Conservation (phyloP, 2,329 filamentous ascomycete species). For the Herpotrichia juniperi region DNA sequence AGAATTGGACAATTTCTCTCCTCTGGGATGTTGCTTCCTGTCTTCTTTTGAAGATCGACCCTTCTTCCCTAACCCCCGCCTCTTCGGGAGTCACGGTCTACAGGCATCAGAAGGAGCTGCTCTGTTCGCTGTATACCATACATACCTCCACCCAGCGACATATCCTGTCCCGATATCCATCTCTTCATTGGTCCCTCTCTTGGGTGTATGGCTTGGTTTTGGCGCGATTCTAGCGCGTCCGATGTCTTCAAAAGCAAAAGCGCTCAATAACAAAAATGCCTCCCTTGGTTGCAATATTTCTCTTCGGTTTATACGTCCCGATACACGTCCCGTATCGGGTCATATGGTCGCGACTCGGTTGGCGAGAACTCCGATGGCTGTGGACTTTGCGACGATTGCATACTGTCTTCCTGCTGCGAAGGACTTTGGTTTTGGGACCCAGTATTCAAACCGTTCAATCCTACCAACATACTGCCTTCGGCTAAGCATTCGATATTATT, state of each 20-base stretch:
- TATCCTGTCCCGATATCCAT: constrained; percentile 1
- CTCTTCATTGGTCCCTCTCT: constrained; percentile 4
- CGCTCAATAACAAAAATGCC: constrained; percentile 23
- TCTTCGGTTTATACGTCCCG: constrained; percentile 37
- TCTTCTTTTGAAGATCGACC: not conserved
- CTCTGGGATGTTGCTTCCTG: not conserved
- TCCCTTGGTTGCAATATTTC: constrained; percentile 12
- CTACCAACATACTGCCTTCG: constrained; percentile 44
- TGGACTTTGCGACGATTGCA: constrained; percentile 36
- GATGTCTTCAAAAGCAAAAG: constrained; percentile 8
- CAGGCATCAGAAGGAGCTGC: constrained; percentile 7
- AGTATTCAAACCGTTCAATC: constrained; percentile 34
- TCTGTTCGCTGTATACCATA: constrained; percentile 6
- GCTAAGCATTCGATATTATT: constrained; percentile 38
- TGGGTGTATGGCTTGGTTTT: constrained; percentile 7
- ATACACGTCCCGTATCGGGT: constrained; percentile 45
- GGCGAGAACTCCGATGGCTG: constrained; percentile 39
- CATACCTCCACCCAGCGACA: constrained; percentile 6
- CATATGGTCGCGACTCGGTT: constrained; percentile 42
- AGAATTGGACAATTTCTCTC: not conserved
- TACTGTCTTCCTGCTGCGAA: constrained; percentile 31
- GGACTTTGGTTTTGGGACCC: constrained; percentile 36
- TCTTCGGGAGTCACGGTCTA: constrained; percentile 2
- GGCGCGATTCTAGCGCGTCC: constrained; percentile 3
- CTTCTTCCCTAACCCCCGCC: not conserved